Evolutionary conservation across 352 stramenopile species (phyloP).

Genomic region (Phytophthora idaei): DNA sequence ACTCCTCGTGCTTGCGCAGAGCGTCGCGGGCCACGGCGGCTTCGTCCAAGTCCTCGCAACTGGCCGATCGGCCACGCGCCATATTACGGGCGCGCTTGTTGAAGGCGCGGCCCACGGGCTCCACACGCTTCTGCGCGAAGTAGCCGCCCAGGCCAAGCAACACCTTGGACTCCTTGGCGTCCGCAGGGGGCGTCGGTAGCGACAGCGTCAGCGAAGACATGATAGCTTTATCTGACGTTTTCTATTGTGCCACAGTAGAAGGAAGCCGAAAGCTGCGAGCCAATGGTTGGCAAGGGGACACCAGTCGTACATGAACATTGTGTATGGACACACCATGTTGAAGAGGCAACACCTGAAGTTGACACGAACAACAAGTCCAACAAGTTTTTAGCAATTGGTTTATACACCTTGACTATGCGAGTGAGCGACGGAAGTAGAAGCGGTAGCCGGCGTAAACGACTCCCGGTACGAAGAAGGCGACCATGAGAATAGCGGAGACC

Average conservation of each 20-base stretch:
- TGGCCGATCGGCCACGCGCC: constrained; percentile 73
- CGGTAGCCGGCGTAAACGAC: constrained; percentile 36
- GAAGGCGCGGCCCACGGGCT: constrained; percentile 72
- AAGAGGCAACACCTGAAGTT: neutral
- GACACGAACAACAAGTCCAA: no score
- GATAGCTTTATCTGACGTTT: constrained; percentile 1
- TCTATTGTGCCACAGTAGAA: constrained; percentile 8
- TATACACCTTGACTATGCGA: constrained; percentile 12
- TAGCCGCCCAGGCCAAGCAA: constrained; percentile 71
- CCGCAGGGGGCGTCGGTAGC: constrained; percentile 59
- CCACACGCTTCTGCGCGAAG: constrained; percentile 77
- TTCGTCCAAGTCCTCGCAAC: constrained; percentile 78
- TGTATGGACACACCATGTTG: constrained; percentile 3
- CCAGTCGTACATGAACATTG: neutral
- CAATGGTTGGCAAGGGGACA: constrained; percentile 14
- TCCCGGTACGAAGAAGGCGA: constrained; percentile 45
- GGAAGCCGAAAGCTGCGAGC: neutral
- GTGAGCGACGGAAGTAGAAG: constrained; percentile 31
- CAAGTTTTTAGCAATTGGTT: no score
- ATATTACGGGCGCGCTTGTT: constrained; percentile 80
- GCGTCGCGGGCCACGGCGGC: constrained; percentile 59
- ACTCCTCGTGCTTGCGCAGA: constrained; percentile 72
- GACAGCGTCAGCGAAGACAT: constrained; percentile 62
- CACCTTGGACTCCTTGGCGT: constrained; percentile 61
- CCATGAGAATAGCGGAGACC: constrained; percentile 40